These are phyloP conservation scores for Medicago lupulina DNA, from an alignment of 306 rosid species.

Conservation along the genomic window DNA sequence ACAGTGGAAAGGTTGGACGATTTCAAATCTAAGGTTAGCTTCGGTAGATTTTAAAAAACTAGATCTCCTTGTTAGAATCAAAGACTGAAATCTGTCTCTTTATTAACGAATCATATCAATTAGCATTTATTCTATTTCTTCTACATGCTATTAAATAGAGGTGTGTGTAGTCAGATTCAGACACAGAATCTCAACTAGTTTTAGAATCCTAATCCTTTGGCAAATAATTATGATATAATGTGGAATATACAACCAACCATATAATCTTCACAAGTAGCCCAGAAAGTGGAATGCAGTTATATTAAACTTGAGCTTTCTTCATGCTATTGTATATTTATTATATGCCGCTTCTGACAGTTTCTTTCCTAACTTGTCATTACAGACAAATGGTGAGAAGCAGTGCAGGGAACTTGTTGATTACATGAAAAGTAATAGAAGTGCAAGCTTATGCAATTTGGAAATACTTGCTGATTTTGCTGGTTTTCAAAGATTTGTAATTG, in stretches of 20 bases:
- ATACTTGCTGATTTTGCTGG: constrained; percentile 72
- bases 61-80: no score
- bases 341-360: constrained; percentile 39
- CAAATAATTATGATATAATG: background rate
- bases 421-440: constrained; percentile 59
- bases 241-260: constrained; percentile 8
- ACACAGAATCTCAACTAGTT: background rate
- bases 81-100: no score
- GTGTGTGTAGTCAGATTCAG: no score
- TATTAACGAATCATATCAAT: no score
- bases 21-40: no score
- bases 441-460: constrained; percentile 60
- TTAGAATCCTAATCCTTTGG: background rate
- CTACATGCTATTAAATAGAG: no score
- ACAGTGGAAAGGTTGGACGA: no score
- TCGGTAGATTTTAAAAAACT: no score
- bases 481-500: constrained; percentile 74
- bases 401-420: constrained; percentile 68
- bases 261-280: constrained; percentile 1
- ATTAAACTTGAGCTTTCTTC: background rate
- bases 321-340: background rate
- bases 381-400: constrained; percentile 92
- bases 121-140: no score
- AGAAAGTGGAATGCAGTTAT: constrained; percentile 7
- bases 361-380: constrained; percentile 39